Percentiles rank a stretch among this genome's conserved stretches.
Conservation (phyloP, 2,329 filamentous ascomycete species). For the Trichoderma sp. region DNA sequence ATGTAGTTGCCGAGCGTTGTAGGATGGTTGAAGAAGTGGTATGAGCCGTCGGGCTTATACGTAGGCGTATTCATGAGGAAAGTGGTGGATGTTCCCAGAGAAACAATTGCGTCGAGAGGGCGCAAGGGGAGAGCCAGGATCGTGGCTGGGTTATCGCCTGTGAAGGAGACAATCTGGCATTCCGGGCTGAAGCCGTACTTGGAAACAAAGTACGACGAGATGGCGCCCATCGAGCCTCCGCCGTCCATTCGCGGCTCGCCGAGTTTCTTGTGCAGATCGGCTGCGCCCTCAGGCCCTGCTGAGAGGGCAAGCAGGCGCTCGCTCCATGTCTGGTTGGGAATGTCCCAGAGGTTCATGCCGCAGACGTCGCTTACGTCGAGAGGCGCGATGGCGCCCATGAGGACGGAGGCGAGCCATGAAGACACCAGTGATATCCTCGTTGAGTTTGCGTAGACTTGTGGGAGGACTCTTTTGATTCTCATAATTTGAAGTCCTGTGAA, state of each 20-base stretch:
- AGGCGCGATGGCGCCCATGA: constrained; percentile 81
- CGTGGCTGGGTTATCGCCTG: constrained; percentile 93
- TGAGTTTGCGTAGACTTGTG: constrained; percentile 78
- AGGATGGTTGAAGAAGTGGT: constrained; percentile 98
- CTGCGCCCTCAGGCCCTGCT: constrained; percentile 63
- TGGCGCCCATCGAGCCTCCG: constrained; percentile 72
- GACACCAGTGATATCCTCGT: constrained; percentile 89
- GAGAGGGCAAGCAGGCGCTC: constrained; percentile 73
- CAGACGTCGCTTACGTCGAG: constrained; percentile 94
- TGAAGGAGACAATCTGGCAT: constrained; percentile 82
- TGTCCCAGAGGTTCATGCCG: constrained; percentile 97
- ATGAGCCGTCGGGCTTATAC: constrained; percentile 85
- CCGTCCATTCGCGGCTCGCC: constrained; percentile 80
- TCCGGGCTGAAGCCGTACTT: constrained; percentile 75
- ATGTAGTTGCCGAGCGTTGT: constrained; percentile 90
- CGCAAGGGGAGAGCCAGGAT: constrained; percentile 88
- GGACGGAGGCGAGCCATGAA: constrained; percentile 88
- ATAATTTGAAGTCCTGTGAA: constrained; percentile 98
- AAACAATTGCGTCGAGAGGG: constrained; percentile 89
- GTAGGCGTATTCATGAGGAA: constrained; percentile 96
- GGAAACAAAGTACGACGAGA: constrained; percentile 76
- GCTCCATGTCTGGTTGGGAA: constrained; percentile 71
- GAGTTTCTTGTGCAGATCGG: constrained; percentile 73
- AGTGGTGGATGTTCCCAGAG: constrained; percentile 90
- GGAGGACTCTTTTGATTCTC: constrained; percentile 77